These are phyloP conservation scores for Zalaria obscura DNA, from an alignment of 2,329 filamentous ascomycete species.

Conservation along the genomic window DNA sequence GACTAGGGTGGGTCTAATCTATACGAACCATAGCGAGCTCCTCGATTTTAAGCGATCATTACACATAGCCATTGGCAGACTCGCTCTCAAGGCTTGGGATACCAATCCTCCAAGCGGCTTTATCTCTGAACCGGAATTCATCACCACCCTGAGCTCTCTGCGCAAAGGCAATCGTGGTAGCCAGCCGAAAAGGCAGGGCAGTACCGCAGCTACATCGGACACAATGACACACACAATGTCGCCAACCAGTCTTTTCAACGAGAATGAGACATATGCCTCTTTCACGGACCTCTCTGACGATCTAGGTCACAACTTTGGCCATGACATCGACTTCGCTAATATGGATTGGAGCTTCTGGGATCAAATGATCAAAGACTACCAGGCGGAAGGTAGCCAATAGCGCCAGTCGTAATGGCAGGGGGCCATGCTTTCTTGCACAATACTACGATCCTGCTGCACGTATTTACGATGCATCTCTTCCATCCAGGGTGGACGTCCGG, in stretches of 20 bases:
- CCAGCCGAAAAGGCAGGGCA: too few relatives aligned
- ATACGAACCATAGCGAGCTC: slow-evolving; percentile 27
- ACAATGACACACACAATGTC: neutral
- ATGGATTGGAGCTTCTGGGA: slow-evolving; percentile 13
- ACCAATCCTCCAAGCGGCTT: slow-evolving; percentile 7
- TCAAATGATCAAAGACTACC: slow-evolving; percentile 9
- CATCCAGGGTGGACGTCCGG: too few relatives aligned
- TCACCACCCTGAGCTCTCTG: slow-evolving; percentile 3
- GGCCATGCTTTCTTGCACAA: too few relatives aligned
- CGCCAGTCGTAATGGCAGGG: neutral
- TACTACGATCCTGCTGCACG: too few relatives aligned
- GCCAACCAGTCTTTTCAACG: neutral
- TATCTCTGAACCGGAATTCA: slow-evolving; percentile 7
- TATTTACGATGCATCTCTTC: too few relatives aligned
- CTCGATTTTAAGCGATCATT: slow-evolving; percentile 23
- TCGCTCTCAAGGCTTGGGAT: slow-evolving; percentile 32
- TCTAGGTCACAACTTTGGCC: slow-evolving; percentile 1
- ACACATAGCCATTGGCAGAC: slow-evolving; percentile 26
- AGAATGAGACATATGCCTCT: neutral
- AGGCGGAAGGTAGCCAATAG: neutral
- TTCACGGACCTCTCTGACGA: neutral
- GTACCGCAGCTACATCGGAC: neutral
- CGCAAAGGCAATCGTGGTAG: neutral
- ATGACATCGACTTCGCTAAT: slow-evolving; percentile 8
- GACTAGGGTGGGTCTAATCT: slow-evolving; percentile 30